These are phyloP conservation scores for Ophiostoma tasmaniense DNA, from an alignment of 2,329 filamentous ascomycete species.

Conservation along the genomic window DNA sequence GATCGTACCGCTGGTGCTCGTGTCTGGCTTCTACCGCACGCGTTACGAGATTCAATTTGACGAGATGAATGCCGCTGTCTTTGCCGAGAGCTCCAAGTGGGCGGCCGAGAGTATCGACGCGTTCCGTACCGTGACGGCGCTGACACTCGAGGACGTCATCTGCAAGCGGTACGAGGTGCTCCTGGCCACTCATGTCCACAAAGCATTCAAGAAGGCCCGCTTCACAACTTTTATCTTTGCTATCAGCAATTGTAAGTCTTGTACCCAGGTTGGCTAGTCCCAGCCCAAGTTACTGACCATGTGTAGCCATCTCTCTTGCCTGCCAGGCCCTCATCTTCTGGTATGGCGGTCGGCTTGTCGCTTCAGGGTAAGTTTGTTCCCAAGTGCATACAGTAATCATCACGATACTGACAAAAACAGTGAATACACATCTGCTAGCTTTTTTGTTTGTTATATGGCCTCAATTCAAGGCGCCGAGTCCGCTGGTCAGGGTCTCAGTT, in stretches of 20 bases:
- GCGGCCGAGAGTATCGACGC: constrained; percentile 54
- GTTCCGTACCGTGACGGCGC: constrained; percentile 51
- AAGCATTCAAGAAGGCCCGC: constrained; percentile 48
- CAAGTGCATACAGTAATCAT: background rate
- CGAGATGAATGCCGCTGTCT: constrained; percentile 47
- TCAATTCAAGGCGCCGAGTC: constrained; percentile 59
- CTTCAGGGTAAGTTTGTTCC: background rate
- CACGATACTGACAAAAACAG: constrained; percentile 28
- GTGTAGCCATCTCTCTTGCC: background rate
- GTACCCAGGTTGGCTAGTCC: constrained; percentile 38
- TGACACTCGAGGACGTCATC: constrained; percentile 54
- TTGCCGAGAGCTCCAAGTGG: constrained; percentile 54
- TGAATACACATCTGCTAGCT: constrained; percentile 40
- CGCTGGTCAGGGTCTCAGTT: constrained; percentile 59
- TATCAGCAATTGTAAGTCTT: constrained; percentile 42
- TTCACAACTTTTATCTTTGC: constrained; percentile 59
- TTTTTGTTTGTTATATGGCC: constrained; percentile 55
- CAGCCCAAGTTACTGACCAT: background rate
- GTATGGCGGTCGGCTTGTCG: background rate
- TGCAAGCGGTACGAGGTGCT: constrained; percentile 31
- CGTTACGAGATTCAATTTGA: constrained; percentile 50
- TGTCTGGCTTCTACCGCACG: constrained; percentile 36
- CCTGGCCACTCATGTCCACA: constrained; percentile 29
- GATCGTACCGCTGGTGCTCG: constrained; percentile 29
- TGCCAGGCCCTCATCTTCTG: background rate